A percentile compares a stretch with the other conserved stretches of the same genome.
Evolutionary conservation across 108 stramenopile species (phyloP).

Genomic region (Cyclotella cryptica): DNA sequence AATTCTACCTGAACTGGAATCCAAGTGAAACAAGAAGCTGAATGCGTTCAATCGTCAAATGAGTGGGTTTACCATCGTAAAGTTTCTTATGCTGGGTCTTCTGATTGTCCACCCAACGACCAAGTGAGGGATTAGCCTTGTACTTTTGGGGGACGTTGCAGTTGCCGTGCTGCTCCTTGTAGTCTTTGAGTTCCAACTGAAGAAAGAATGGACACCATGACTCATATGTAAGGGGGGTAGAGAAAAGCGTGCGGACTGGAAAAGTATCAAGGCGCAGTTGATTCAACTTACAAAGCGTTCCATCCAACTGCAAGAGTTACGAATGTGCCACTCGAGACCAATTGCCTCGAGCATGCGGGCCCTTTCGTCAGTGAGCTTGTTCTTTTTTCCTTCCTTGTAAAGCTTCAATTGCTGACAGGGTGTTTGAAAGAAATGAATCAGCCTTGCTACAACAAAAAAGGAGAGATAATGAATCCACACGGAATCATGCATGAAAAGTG

Average conservation of each 20-base stretch:
- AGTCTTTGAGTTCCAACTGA: slow-evolving; percentile 39
- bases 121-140: slow-evolving; percentile 43
- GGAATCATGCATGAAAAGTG: background rate
- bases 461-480: background rate
- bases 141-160: slow-evolving; percentile 53
- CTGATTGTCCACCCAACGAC: slow-evolving; percentile 54
- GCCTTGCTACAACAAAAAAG: background rate
- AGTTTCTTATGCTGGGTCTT: slow-evolving; percentile 52
- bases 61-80: slow-evolving; percentile 48
- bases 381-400: slow-evolving; percentile 60
- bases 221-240: background rate
- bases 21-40: slow-evolving; percentile 37
- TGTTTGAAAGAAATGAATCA: background rate
- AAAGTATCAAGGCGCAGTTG: background rate
- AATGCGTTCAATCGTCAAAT: slow-evolving; percentile 51
- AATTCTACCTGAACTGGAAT: slow-evolving; percentile 19
- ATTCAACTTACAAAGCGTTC: slow-evolving; percentile 31
- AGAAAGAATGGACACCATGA: background rate
- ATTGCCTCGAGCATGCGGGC: slow-evolving; percentile 34
- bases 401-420: slow-evolving; percentile 33
- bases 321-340: slow-evolving; percentile 38
- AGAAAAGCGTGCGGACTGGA: background rate
- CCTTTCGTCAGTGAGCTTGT: slow-evolving; percentile 35
- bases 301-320: slow-evolving; percentile 47
- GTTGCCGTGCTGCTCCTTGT: slow-evolving; percentile 47